phyloP scores from a whole-genome alignment of 2,329 filamentous ascomycete species.

The Trichoderma sp. region DNA sequence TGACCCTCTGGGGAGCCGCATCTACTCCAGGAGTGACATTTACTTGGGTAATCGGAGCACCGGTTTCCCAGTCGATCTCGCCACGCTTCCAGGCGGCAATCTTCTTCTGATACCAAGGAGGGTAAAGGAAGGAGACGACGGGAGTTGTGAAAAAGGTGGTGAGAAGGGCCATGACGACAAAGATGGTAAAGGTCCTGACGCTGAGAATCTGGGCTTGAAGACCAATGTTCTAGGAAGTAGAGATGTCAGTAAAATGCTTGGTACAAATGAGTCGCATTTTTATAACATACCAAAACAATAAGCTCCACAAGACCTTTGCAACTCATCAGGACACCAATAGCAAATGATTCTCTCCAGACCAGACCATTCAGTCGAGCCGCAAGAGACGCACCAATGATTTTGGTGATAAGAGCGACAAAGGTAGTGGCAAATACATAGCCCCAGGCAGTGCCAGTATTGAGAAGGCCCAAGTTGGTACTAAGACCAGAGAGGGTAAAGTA shows the following conservation, averaged over 20 bases:
- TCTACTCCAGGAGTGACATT: slow-evolving; percentile 17
- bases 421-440: slow-evolving; percentile 84
- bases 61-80: slow-evolving; percentile 78
- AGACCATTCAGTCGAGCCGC: slow-evolving; percentile 74
- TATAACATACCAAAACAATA: slow-evolving; percentile 73
- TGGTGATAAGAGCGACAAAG: slow-evolving; percentile 75
- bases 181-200: slow-evolving; percentile 81
- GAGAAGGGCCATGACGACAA: slow-evolving; percentile 88
- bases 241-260: not conserved
- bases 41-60: slow-evolving; percentile 21
- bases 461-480: slow-evolving; percentile 79
- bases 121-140: slow-evolving; percentile 69
- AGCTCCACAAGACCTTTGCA: slow-evolving; percentile 94
- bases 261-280: not conserved
- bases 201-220: slow-evolving; percentile 79
- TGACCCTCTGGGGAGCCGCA: slow-evolving; percentile 39
- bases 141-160: slow-evolving; percentile 85
- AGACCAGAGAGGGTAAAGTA: slow-evolving; percentile 93
- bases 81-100: slow-evolving; percentile 64
- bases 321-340: slow-evolving; percentile 89
- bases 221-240: slow-evolving; percentile 62
- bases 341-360: slow-evolving; percentile 84
- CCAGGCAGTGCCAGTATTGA: slow-evolving; percentile 81
- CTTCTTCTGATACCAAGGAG: slow-evolving; percentile 56
- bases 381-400: slow-evolving; percentile 77